phyloP scores from a whole-genome alignment of 805 yeast species.

The Yarrowia divulgata region DNA sequence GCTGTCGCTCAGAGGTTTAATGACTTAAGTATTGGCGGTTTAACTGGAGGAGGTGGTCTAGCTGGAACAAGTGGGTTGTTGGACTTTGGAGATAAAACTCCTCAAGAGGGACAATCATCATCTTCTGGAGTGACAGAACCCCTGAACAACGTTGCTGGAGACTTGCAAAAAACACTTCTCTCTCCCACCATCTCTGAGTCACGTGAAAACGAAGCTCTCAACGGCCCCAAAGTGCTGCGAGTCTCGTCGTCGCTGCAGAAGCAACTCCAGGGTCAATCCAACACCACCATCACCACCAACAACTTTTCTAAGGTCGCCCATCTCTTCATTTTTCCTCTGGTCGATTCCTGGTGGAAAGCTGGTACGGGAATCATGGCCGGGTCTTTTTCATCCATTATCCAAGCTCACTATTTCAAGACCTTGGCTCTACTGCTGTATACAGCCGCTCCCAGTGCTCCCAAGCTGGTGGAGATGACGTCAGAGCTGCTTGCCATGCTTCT shows the following conservation, averaged over 20 bases:
- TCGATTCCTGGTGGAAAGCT: constrained; percentile 57
- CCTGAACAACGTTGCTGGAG: constrained; percentile 40
- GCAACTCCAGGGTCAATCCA: constrained; percentile 37
- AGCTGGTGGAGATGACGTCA: constrained; percentile 62
- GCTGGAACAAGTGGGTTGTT: constrained; percentile 24
- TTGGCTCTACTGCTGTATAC: constrained; percentile 63
- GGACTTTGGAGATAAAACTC: neutral
- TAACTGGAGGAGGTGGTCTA: neutral
- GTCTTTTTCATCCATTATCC: constrained; percentile 60
- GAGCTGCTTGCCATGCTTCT: constrained; percentile 55
- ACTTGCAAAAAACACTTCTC: constrained; percentile 45
- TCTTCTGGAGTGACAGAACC: neutral
- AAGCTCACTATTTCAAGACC: constrained; percentile 66
- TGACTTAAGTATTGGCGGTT: constrained; percentile 40
- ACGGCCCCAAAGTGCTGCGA: constrained; percentile 48
- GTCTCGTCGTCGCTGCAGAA: constrained; percentile 46
- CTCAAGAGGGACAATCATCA: neutral
- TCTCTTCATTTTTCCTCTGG: constrained; percentile 62
- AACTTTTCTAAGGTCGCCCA: constrained; percentile 57
- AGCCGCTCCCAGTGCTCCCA: constrained; percentile 62
- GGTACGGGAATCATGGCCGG: constrained; percentile 58
- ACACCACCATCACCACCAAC: constrained; percentile 47
- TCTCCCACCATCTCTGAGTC: constrained; percentile 43
- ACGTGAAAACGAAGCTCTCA: constrained; percentile 43
- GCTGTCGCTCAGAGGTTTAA: constrained; percentile 55